Conservation (phyloP, 2,329 filamentous ascomycete species). For the Exophiala mesophila region DNA sequence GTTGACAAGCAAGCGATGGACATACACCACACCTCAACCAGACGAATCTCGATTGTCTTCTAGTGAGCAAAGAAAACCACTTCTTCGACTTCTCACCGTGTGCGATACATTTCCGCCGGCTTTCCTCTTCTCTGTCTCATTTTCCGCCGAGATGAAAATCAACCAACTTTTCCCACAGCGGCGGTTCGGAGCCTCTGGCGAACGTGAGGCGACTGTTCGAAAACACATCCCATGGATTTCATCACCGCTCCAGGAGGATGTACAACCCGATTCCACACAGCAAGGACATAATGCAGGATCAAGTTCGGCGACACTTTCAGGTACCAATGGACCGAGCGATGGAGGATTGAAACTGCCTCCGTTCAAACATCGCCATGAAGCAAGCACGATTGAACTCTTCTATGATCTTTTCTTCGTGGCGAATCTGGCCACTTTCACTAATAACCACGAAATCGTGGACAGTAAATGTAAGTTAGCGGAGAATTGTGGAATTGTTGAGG, state of each 20-base stretch:
- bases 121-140: no score
- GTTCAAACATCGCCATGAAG: slow-evolving; percentile 44
- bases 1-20: no score
- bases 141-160: no score
- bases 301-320: not conserved
- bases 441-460: slow-evolving; percentile 52
- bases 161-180: no score
- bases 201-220: not conserved
- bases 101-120: no score
- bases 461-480: slow-evolving; percentile 31
- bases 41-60: no score
- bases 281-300: not conserved
- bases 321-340: not conserved
- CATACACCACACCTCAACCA: no score
- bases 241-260: not conserved
- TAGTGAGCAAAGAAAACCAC: no score
- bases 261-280: no score
- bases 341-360: slow-evolving; percentile 24
- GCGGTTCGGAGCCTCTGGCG: no score
- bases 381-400: slow-evolving; percentile 54
- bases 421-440: slow-evolving; percentile 60
- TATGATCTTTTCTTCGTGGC: slow-evolving; percentile 60
- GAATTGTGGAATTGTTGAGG: no score
- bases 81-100: no score
- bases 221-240: slow-evolving; percentile 2